These are phyloP conservation scores for Schizophyllum amplum DNA, from an alignment of 1,284 basidiomycete species.

Conservation along the genomic window DNA sequence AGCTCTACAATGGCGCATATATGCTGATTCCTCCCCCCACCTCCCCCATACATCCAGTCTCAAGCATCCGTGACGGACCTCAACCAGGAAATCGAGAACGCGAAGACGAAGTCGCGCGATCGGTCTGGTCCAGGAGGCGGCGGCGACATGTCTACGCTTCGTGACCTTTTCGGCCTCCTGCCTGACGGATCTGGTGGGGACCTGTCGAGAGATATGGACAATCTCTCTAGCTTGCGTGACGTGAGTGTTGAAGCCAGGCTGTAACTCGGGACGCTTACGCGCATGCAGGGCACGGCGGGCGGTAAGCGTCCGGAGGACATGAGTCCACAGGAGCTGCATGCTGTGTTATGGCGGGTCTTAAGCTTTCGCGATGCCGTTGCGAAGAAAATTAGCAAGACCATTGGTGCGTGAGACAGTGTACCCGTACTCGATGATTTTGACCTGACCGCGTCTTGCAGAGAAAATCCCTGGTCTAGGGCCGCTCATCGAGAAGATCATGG, in stretches of 20 bases:
- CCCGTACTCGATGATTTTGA: background rate
- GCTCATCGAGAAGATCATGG: constrained; percentile 77
- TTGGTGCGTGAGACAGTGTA: constrained; percentile 46
- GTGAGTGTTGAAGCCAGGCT: constrained; percentile 31
- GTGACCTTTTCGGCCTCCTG: constrained; percentile 47
- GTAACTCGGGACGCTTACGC: background rate
- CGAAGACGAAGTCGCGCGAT: constrained; percentile 42
- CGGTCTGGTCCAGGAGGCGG: constrained; percentile 30
- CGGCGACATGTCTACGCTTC: constrained; percentile 35
- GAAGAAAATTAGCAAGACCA: constrained; percentile 83
- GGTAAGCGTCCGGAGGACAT: constrained; percentile 71
- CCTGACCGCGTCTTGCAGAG: constrained; percentile 28
- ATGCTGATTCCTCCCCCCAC: background rate
- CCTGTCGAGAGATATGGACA: constrained; percentile 70
- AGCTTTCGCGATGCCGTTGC: constrained; percentile 79
- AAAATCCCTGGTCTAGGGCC: constrained; percentile 64
- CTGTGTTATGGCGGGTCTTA: constrained; percentile 80
- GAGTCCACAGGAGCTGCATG: constrained; percentile 84
- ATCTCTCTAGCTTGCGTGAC: constrained; percentile 63
- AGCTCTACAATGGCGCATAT: background rate
- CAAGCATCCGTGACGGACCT: constrained; percentile 87
- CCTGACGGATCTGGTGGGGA: constrained; percentile 54
- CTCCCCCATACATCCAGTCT: constrained; percentile 13
- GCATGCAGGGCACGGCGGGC: constrained; percentile 14
- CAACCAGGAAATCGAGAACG: constrained; percentile 70